phyloP scores from a whole-genome alignment of 1,284 basidiomycete species.

The Phenoliferia sp. region DNA sequence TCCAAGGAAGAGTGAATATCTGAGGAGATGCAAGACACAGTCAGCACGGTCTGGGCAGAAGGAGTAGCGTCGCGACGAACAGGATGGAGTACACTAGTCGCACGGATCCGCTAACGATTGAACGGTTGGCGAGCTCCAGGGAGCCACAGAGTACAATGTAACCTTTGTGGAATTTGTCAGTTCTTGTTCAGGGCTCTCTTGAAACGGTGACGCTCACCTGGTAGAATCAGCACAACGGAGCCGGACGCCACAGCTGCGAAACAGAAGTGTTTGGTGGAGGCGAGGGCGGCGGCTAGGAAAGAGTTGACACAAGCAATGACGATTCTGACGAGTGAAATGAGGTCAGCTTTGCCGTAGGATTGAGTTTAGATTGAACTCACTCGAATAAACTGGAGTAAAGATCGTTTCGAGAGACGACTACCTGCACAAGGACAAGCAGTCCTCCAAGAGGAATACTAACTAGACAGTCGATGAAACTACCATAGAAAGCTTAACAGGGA shows the following conservation, averaged over 20 bases:
- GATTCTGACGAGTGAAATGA: constrained; percentile 49
- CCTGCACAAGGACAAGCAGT: constrained; percentile 70
- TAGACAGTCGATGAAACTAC: constrained; percentile 74
- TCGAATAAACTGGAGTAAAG: constrained; percentile 83
- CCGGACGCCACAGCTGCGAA: constrained; percentile 79
- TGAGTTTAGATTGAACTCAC: constrained; percentile 44
- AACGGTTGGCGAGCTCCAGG: constrained; percentile 59
- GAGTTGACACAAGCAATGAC: constrained; percentile 72
- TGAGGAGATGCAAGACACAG: constrained; percentile 32
- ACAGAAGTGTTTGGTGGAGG: constrained; percentile 67
- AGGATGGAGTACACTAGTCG: constrained; percentile 57
- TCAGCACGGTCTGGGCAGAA: constrained; percentile 32
- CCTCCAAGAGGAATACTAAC: constrained; percentile 71
- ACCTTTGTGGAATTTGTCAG: too few species aligned
- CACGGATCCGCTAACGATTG: constrained; percentile 75
- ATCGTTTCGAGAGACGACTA: constrained; percentile 62
- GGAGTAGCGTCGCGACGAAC: constrained; percentile 53
- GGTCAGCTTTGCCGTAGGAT: neutral
- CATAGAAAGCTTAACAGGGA: constrained; percentile 52
- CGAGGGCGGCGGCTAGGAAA: constrained; percentile 72
- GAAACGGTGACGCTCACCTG: constrained; percentile 43
- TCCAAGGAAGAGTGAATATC: constrained; percentile 58
- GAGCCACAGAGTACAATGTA: constrained; percentile 50
- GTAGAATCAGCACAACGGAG: constrained; percentile 81
- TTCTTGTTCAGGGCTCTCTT: neutral